Evolutionary conservation across 345 rosid species (phyloP).

Genomic region (sweet orange (Citrus sinensis)): DNA sequence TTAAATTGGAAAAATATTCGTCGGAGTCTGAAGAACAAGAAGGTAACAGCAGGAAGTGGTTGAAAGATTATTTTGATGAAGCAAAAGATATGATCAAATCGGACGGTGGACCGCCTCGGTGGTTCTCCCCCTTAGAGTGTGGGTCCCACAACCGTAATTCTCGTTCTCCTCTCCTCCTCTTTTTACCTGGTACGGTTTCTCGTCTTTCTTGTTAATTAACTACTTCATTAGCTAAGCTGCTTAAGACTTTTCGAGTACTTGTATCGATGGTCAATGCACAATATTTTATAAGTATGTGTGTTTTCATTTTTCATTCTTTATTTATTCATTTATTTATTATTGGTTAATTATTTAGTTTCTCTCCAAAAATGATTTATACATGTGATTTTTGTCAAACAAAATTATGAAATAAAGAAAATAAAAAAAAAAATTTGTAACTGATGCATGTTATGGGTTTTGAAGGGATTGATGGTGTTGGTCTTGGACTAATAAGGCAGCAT

Average conservation of each 20-base stretch:
- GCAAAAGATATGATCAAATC: slow-evolving; percentile 26
- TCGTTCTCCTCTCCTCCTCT: slow-evolving; percentile 46
- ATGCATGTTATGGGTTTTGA: background rate
- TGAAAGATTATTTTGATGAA: slow-evolving; percentile 41
- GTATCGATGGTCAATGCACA: background rate
- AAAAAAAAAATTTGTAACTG: background rate
- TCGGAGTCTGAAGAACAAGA: slow-evolving; percentile 6
- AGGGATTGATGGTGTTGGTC: slow-evolving; percentile 70
- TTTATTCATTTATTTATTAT: too few species aligned
- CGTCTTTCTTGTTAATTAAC: background rate
- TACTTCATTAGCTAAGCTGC: too few species aligned
- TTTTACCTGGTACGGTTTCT: slow-evolving; percentile 38
- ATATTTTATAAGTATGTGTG: too few species aligned
- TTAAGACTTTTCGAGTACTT: background rate
- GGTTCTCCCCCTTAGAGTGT: slow-evolving; percentile 60
- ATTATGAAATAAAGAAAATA: background rate
- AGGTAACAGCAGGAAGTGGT: slow-evolving; percentile 16
- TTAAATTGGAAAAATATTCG: background rate
- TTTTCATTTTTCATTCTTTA: too few species aligned
- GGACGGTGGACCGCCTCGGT: slow-evolving; percentile 59
- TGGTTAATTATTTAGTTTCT: too few species aligned
- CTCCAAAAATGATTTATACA: too few species aligned
- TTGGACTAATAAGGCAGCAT: slow-evolving; percentile 57
- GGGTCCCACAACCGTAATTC: slow-evolving; percentile 16
- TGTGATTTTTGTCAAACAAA: too few species aligned